Evolutionary conservation across 805 yeast genomes (phyloP).

Genomic region (Ascoidea asiatica): DNA sequence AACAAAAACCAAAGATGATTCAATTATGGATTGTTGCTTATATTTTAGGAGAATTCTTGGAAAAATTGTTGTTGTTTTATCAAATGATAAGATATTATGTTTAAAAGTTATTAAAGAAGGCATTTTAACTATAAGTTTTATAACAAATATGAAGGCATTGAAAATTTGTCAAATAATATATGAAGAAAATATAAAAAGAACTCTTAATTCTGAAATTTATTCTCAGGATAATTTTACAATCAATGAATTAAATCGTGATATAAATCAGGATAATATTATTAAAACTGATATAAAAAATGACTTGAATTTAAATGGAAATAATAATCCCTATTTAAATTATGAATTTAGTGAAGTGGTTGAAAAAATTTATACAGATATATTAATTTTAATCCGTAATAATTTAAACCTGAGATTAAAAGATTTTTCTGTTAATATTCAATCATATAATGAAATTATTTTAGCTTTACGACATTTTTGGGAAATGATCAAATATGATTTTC

Average conservation of each 20-base stretch:
- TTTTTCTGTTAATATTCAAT: neutral
- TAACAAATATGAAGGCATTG: slow-evolving; percentile 29
- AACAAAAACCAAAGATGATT: slow-evolving; percentile 49
- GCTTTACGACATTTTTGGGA: neutral
- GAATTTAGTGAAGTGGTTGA: neutral
- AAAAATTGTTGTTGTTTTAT: slow-evolving; percentile 44
- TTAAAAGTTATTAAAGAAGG: slow-evolving; percentile 59
- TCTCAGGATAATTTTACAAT: neutral
- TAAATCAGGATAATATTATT: neutral
- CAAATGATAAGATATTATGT: slow-evolving; percentile 80
- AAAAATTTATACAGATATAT: neutral
- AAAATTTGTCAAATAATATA: slow-evolving; percentile 27
- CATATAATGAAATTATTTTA: neutral
- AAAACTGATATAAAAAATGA: neutral
- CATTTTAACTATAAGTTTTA: slow-evolving; percentile 45
- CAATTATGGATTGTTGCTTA: slow-evolving; percentile 75
- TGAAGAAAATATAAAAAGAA: slow-evolving; percentile 16
- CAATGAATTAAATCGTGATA: neutral
- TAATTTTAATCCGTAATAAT: neutral
- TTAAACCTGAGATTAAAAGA: neutral
- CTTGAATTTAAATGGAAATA: neutral
- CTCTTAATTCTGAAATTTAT: neutral
- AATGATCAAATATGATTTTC: neutral
- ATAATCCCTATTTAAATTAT: neutral
- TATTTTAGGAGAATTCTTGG: slow-evolving; percentile 33